These are phyloP conservation scores for Pseudogymnoascus sp. DNA, from an alignment of 2,329 filamentous ascomycete genomes.

Conservation along the genomic window DNA sequence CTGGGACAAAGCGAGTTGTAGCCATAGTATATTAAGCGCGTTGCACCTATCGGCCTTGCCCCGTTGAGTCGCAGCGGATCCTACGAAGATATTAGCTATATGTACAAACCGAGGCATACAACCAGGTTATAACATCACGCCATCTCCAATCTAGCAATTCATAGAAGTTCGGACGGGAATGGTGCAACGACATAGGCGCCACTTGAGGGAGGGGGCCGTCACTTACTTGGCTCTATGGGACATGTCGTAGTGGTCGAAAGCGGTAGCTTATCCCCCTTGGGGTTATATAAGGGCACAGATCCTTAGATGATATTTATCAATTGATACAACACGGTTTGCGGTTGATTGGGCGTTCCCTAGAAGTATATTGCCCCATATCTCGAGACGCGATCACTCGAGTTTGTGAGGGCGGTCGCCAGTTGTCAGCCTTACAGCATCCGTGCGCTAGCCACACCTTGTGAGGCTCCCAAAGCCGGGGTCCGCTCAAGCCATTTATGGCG, in stretches of 20 bases:
- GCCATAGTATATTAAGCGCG: constrained; percentile 23
- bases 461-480: constrained; percentile 8
- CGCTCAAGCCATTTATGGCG: neutral
- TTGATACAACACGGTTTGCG: neutral
- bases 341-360: neutral
- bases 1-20: constrained; percentile 27
- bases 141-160: neutral
- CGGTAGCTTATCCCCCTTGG: constrained; percentile 8
- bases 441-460: constrained; percentile 1
- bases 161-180: neutral
- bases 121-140: neutral
- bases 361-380: constrained; percentile 3
- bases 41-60: constrained; percentile 27
- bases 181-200: neutral
- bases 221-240: constrained; percentile 9
- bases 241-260: constrained; percentile 9
- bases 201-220: neutral
- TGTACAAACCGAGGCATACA: neutral
- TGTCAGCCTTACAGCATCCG: constrained; percentile 8
- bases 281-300: constrained; percentile 5
- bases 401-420: constrained; percentile 7
- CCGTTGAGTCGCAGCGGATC: constrained; percentile 26
- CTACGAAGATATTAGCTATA: constrained; percentile 20
- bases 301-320: constrained; percentile 5
- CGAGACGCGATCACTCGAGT: constrained; percentile 3